Evolutionary conservation across 345 rosid genomes (phyloP), one percentile per base, ranked within the genome.

Genomic region (Kernera saxatilis): DNA sequence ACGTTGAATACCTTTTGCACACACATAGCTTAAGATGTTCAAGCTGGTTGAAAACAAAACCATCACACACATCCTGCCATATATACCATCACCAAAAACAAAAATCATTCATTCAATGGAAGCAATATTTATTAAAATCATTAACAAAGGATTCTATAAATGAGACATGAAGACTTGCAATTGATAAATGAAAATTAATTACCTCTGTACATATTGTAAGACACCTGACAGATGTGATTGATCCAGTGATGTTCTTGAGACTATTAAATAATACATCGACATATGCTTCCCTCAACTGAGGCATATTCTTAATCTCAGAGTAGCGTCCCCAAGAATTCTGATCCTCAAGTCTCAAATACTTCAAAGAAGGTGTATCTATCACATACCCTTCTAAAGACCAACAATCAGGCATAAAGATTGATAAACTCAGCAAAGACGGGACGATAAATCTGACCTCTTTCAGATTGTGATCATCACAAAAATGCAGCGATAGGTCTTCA

Each of bases 291-390:
- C 17, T 18, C 8, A 63, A 21, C 5, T 19, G 1, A 19, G 55
- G 51, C 51, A 43, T 61, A 25, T 27, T 8, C 35, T 5, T 25
- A 63, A 45, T 7, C 4, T 12, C n/a, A 44, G 0, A 1, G 19
- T 63, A 5, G 41, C 45, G 68, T 5, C 2, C 10, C 17, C 0
- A 0, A 15, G 0, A 0, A 29, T 10, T 27, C 10, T 11, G 17
- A n/a, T 41, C 39, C 17, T 3, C 17, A 27, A 61, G 12, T 43
- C 11, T 27, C 4, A 55, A 7, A 27, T 26, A 26, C 11, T 43
- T 5, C 10, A 61, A 26, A 26, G 21, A 59, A 59, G 67, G 67
- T 10, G 39, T 61, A 61, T 43, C 23, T 25, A 41, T 26, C 25
- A 2, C 36, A 60, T 15, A 41, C 36, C 23, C n/a, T 40, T 25